Conservation (phyloP, 371 early-diverging fungal genomes). For the Apophysomyces elegans region DNA sequence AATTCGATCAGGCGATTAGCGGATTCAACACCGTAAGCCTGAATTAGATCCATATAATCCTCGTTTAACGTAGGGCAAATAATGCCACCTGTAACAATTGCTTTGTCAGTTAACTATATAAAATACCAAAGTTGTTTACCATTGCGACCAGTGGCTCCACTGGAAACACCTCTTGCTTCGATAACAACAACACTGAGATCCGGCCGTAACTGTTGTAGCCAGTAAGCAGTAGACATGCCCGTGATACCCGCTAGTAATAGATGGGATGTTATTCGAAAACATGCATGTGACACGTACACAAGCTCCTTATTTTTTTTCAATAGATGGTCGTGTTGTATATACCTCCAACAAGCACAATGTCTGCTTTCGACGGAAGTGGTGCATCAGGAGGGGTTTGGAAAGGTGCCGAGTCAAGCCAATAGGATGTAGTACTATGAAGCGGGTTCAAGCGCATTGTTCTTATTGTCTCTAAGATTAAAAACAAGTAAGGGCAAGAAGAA, state of each 20-base stretch:
- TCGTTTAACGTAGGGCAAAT: conserved; percentile 46
- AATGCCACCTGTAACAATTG: conserved; percentile 42
- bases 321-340: conserved; percentile 12
- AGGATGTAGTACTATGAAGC: conserved; percentile 24
- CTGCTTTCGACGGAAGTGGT: conserved; percentile 31
- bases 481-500: not conserved
- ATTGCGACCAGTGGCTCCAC: conserved; percentile 62
- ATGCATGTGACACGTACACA: too few relatives aligned
- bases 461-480: too few relatives aligned
- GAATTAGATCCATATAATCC: conserved; percentile 27
- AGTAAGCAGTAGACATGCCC: conserved; percentile 37
- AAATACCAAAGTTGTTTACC: conserved; percentile 36
- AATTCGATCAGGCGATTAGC: conserved; percentile 38
- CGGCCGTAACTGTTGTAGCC: conserved; percentile 37
- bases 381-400: conserved; percentile 22
- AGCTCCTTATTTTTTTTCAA: not conserved
- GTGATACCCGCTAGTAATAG: conserved; percentile 31
- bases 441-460: conserved; percentile 22
- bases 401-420: conserved; percentile 44
- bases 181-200: conserved; percentile 38
- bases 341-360: conserved; percentile 50
- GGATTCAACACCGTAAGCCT: conserved; percentile 30
- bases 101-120: conserved; percentile 20
- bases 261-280: not conserved
- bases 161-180: conserved; percentile 49